A percentile compares a stretch with the other conserved stretches of the same genome.
Evolutionary conservation across 139 green algal genomes (phyloP).

Genomic region (Raphidocelis subcapitata): DNA sequence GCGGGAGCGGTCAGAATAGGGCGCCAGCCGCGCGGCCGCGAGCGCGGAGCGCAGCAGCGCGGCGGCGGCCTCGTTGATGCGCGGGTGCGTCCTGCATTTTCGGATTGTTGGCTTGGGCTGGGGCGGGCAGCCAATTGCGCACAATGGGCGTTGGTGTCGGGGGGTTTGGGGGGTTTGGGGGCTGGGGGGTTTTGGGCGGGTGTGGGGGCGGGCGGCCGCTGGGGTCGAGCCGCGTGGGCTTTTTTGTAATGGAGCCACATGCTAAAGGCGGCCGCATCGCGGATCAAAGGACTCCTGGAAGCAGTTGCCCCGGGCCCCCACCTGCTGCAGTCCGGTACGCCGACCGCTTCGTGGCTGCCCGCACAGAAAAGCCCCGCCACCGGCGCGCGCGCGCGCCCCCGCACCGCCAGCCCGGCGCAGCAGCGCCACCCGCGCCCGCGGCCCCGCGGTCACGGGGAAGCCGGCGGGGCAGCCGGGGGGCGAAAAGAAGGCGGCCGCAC

Average conservation of each 20-base stretch:
- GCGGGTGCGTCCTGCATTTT: slow-evolving; percentile 42
- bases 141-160: no score
- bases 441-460: slow-evolving; percentile 1
- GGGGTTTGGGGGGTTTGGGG: no score
- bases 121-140: no score
- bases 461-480: background rate
- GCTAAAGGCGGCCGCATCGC: no score
- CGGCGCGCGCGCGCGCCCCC: slow-evolving; percentile 10
- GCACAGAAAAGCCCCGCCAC: slow-evolving; percentile 43
- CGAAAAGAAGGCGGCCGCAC: slow-evolving; percentile 37
- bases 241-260: no score
- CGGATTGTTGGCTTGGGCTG: background rate
- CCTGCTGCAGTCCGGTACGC: slow-evolving; percentile 48
- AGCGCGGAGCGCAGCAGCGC: slow-evolving; percentile 28
- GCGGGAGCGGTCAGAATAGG: no score
- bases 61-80: slow-evolving; percentile 58
- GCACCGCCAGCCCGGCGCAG: slow-evolving; percentile 57
- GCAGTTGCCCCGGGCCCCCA: no score
- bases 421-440: slow-evolving; percentile 44
- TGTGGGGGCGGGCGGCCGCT: no score
- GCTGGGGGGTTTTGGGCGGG: no score
- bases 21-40: no score
- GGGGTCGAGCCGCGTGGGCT: no score
- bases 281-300: no score
- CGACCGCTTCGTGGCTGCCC: slow-evolving; percentile 41